Conservation (phyloP, 441 rosid genomes). For the Jatropha podagrica region DNA sequence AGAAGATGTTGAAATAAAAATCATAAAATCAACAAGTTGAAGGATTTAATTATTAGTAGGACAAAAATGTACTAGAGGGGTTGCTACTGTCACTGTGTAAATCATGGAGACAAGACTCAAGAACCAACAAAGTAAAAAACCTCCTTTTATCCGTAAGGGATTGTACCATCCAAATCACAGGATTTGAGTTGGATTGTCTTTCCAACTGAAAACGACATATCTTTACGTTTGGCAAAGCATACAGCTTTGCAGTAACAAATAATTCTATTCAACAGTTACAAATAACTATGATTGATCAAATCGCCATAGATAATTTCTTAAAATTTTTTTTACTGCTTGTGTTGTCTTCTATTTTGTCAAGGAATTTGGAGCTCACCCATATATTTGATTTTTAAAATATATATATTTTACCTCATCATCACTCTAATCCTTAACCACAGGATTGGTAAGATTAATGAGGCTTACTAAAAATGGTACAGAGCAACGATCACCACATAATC, state of each 20-base stretch:
- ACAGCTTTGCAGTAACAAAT: constrained; percentile 9
- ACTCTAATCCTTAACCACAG: too few relatives aligned
- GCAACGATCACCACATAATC: too few relatives aligned
- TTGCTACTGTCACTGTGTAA: not conserved
- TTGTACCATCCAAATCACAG: constrained; percentile 10
- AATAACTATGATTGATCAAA: not conserved
- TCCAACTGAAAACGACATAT: not conserved
- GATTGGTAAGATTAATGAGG: too few relatives aligned
- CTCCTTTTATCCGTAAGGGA: not conserved
- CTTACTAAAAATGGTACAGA: too few relatives aligned
- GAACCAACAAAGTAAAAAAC: not conserved
- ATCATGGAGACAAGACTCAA: constrained; percentile 2
- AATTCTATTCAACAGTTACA: not conserved
- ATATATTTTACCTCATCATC: too few relatives aligned
- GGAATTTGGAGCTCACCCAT: too few relatives aligned
- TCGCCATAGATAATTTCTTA: not conserved
- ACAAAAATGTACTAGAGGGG: too few relatives aligned
- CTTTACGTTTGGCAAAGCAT: not conserved
- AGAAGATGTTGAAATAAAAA: too few relatives aligned
- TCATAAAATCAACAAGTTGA: too few relatives aligned
- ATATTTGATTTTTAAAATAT: too few relatives aligned
- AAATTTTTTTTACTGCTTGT: not conserved
- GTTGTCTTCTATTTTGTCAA: not conserved
- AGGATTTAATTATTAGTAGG: too few relatives aligned
- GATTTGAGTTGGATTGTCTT: constrained; percentile 9